Conservation (phyloP, 495 filamentous ascomycete genomes). For the Penicillium psychrofluorescens region DNA sequence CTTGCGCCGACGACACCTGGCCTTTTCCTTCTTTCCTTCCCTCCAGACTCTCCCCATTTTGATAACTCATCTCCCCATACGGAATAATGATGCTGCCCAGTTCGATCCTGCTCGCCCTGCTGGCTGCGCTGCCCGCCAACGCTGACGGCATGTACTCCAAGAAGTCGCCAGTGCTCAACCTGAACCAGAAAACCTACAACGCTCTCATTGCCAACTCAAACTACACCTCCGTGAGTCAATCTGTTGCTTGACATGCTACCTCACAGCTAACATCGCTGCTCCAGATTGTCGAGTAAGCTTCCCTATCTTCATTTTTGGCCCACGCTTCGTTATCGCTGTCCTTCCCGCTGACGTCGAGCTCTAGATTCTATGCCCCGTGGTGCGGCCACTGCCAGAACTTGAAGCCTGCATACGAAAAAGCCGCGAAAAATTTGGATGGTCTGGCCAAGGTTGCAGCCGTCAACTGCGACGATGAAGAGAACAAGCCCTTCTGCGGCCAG, state of each 20-base stretch:
- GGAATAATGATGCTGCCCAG: constrained; percentile 12
- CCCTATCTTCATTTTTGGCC: constrained; percentile 7
- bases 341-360: constrained; percentile 15
- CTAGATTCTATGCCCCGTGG: constrained; percentile 90
- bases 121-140: constrained; percentile 54
- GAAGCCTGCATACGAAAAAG: constrained; percentile 93
- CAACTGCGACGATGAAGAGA: constrained; percentile 91
- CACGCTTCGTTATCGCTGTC: background rate
- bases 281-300: constrained; percentile 62
- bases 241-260: background rate
- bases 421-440: constrained; percentile 77
- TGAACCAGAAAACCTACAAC: constrained; percentile 79
- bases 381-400: constrained; percentile 95
- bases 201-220: constrained; percentile 82
- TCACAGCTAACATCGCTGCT: constrained; percentile 11
- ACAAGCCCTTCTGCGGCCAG: constrained; percentile 79
- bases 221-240: constrained; percentile 72
- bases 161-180: constrained; percentile 78
- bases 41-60: background rate
- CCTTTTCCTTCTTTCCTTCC: constrained; percentile 1
- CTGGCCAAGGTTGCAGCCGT: constrained; percentile 90
- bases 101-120: constrained; percentile 37
- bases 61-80: background rate
- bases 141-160: constrained; percentile 76
- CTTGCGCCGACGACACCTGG: constrained; percentile 25